Base-by-base conservation (phyloP, 768 basidiomycete genomes). In the Boletus pseudo-olivaceus region DNA sequence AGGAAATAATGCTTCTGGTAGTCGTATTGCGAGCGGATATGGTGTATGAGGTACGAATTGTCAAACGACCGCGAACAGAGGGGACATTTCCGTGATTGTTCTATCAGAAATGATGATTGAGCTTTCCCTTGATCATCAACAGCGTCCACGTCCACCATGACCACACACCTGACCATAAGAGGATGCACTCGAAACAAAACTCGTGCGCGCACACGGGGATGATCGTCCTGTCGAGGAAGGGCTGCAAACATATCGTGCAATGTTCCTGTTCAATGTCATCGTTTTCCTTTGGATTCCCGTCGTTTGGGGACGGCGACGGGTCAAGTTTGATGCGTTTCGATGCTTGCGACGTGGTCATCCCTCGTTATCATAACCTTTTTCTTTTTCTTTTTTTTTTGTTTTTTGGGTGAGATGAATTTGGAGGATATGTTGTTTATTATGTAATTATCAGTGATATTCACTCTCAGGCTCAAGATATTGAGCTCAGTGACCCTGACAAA, bases 181-280 rank as follows among this genome's bases (percentile, higher is more conserved):
- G 74, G 23, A 97, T 77, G 67, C 94, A 98, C 52, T 91, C 89
- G 60, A 96, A 96, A 64, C 94, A 98, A 65, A 95, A 95, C 64
- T 90, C 88, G 75, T 98, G 94, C 2, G 90, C 88, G 69, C 94
- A 97, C 8, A 76, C 78, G 1, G 93, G 90, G 26, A 96, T 76
- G 37, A 95, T 79, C 0, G 93, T 88, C 42, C 88, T 76, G 72
- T 97, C 92, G 14, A 78, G 74, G 48, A 94, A 75, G 11, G 73
- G 56, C 62, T 95, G 90, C 23, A 98, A 75, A 63, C 94, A 98
- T 33, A 98, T 96, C 54, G 87, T 84, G 65, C 94, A 98, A 61
- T 84, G 76, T 23, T 78, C 62, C 19, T 64, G 53, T 5, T 55
- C 50, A 6, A 11, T 20, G 10, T 55, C 54, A 6, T 46, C 49